A percentile compares a stretch with the other conserved stretches of the same genome.
phyloP scores from a whole-genome alignment of 2,329 filamentous ascomycete genomes.

The Alternaria angustiovoidea region DNA sequence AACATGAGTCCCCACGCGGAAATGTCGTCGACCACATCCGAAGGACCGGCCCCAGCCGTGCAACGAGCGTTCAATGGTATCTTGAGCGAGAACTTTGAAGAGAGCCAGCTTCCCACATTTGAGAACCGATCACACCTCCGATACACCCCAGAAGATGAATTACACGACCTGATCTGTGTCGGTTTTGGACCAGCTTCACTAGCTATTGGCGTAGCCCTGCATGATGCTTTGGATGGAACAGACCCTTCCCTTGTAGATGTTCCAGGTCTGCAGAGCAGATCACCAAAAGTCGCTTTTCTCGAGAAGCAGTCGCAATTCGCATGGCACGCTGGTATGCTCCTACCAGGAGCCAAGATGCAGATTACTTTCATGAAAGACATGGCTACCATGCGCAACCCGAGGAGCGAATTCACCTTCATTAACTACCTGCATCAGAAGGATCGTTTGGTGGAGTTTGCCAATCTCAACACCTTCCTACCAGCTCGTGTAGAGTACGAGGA shows the following conservation, averaged over 20 bases:
- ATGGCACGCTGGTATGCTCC: conserved; percentile 96
- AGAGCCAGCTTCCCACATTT: conserved; percentile 36
- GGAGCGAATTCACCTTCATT: conserved; percentile 91
- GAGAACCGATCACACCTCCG: conserved; percentile 58
- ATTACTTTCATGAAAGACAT: conserved; percentile 98
- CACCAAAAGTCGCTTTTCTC: conserved; percentile 82
- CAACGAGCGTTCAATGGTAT: conserved; percentile 44
- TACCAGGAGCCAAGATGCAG: conserved; percentile 94
- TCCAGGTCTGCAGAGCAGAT: conserved; percentile 46
- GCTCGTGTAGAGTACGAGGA: conserved; percentile 91
- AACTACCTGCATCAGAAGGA: conserved; percentile 88
- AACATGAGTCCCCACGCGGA: conserved; percentile 50
- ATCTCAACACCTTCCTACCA: conserved; percentile 87
- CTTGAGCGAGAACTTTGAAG: conserved; percentile 34
- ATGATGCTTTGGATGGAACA: conserved; percentile 69
- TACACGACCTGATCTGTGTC: conserved; percentile 87
- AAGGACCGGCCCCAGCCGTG: conserved; percentile 27
- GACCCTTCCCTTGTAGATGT: conserved; percentile 43
- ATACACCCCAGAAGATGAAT: conserved; percentile 65
- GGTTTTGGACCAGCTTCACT: conserved; percentile 93
- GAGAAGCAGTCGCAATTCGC: conserved; percentile 85
- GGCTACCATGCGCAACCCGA: conserved; percentile 85
- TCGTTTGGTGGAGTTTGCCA: conserved; percentile 89
- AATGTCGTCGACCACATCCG: conserved; percentile 25
- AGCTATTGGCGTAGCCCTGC: conserved; percentile 85